Base-by-base conservation (phyloP, 768 basidiomycete species). In the Agaricus sinodeliciosus region DNA sequence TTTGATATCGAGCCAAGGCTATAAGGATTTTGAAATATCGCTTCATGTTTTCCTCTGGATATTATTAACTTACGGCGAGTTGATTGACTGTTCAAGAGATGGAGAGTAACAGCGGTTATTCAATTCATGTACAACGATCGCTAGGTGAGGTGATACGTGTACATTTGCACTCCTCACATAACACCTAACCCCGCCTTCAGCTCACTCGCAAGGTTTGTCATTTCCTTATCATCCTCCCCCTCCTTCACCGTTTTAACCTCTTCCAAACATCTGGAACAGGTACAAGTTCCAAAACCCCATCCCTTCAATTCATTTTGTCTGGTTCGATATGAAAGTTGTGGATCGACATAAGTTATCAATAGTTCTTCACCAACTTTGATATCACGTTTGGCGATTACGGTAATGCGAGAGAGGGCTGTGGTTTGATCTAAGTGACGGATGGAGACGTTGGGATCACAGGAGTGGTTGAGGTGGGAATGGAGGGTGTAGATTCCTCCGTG, bases 401-500 rank as follows among this genome's bases (percentile, higher is more conserved):
- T 83, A 63, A 95, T 87, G 35, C 89, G 80, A 6, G 84, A 74
- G 49, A 90, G 82, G 1, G 85, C 77, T 1, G 73, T 80, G 46
- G 79, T 80, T 57, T 75, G 77, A 64, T 89, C 84, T 52, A 90
- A 68, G 63, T 91, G 91, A 2, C 86, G 82, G 13, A 88, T 82
- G 15, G 89, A 87, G 44, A 84, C 59, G 65, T 91, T 94, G 0
- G 93, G 90, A 15, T 70, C 65, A 66, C 93, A 96, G 6, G 78
- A 78, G 65, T 96, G 93, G 66, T 95, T 96, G 27, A 94, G 66
- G 59, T 94, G 89, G 2, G 91, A 86, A 64, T 94, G 91, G 4
- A 94, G 76, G 18, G 77, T 78, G 68, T 94, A 95, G 9, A 95
- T 71, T 2, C 91, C 92, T 2, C 90, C 91, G 50, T 93, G 89